Evolutionary conservation across 164 flowering plant species (phyloP), one percentile per base, ranked within the genome.

Genomic region (Magnolia sinica): DNA sequence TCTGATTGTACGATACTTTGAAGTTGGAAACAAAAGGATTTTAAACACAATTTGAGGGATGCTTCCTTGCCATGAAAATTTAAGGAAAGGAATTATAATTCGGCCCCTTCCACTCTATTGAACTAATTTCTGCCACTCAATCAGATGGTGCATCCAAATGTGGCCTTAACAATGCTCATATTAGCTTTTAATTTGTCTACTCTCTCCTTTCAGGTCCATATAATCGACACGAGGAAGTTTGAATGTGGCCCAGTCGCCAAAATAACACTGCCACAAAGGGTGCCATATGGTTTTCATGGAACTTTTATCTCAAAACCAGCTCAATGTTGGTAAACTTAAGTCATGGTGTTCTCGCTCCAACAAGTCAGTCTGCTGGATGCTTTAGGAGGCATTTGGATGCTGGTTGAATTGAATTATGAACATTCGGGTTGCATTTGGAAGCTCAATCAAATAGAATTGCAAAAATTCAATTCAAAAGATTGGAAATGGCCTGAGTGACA

Each of bases 261-360:
- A 72, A 82, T 89, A 55, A 78, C 85, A 2, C 73, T 89, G 68
- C 91, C 88, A 1, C 75, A 66, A 0, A 84, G 88, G 69, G 91
- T 86, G 27, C 91, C 91, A 52, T 86, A 87, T 70, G 90, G 89
- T 9, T 89, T 87, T 74, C 91, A 89, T 78, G 86, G 88, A 52
- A 73, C 83, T 65, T 89, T 70, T 51, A 31, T 76, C 31, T 61
- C 16, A 70, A 74, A 55, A 55, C 61, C 61, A 55, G 13, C 61
- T 55, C 1, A 55, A 9, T 55, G 61, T 16, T 16, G 18, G 61
- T 55, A 11, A 55, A 55, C 18, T 3, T 11, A 55, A 55, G 18
- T 55, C 11, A 3, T 9, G 18, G 61, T 55, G 14, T 55, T 55
- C 61, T 55, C 18, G 0, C 61, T 55, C 19, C 61, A 55, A 16